phyloP scores from a whole-genome alignment of 2,329 filamentous ascomycete genomes.

The Paecilomyces fulvus region DNA sequence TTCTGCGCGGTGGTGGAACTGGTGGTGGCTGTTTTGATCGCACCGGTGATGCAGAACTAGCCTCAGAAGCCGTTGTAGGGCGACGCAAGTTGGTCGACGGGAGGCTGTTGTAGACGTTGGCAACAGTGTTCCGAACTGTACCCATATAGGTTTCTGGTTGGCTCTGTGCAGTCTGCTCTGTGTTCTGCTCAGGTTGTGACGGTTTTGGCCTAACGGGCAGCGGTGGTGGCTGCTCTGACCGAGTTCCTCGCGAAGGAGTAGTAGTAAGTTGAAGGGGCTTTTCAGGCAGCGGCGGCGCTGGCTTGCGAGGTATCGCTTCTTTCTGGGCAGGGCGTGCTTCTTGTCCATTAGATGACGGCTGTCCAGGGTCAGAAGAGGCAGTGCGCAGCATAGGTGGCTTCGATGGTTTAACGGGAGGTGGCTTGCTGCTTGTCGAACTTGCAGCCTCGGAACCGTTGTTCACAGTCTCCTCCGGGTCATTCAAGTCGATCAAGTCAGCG shows the following conservation, averaged over 20 bases:
- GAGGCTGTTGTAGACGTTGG: constrained; percentile 11
- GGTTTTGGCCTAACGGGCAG: constrained; percentile 16
- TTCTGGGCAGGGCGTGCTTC: constrained; percentile 2
- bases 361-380: constrained; percentile 15
- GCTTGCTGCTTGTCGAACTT: constrained; percentile 12
- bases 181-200: background rate
- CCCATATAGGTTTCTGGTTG: constrained; percentile 8
- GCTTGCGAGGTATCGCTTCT: constrained; percentile 25
- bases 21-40: constrained; percentile 19
- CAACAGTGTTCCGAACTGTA: constrained; percentile 9
- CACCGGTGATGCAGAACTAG: constrained; percentile 2
- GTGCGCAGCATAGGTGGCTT: constrained; percentile 37
- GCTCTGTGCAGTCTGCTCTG: background rate
- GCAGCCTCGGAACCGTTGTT: constrained; percentile 8
- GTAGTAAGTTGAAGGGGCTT: constrained; percentile 22
- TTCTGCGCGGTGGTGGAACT: constrained; percentile 12
- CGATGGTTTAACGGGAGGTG: constrained; percentile 34
- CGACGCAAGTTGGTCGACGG: constrained; percentile 7
- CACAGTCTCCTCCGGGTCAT: constrained; percentile 20
- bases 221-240: constrained; percentile 14
- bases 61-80: constrained; percentile 1
- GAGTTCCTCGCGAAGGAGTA: constrained; percentile 10
- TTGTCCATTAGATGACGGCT: constrained; percentile 6
- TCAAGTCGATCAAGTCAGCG: constrained; percentile 33
- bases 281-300: constrained; percentile 27